Base-by-base conservation (phyloP, 306 rosid genomes). In the Citrullus mucosospermus region DNA sequence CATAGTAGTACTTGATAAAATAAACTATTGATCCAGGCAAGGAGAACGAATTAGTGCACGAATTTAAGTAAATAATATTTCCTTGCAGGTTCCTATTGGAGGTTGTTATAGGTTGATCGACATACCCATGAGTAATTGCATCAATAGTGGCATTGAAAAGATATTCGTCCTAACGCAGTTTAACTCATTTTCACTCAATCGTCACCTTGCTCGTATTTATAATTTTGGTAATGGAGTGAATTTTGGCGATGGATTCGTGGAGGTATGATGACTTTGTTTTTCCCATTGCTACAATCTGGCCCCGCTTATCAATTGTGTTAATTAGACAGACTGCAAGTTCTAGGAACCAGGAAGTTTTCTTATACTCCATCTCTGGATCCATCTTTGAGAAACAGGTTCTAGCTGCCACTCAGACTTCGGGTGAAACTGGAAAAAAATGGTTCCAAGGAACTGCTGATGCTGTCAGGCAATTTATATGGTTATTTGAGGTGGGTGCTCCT, bases 371-470 rank as follows among this genome's bases (percentile, higher is more conserved):
- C 41, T 28, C 16, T 28, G 68, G 28, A 9, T 77, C 32, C 58
- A 25, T 34, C n/a, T 54, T 48, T 50, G 72, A 50, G 30, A 18
- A 76, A 82, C 82, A 92, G 98, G 98, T 93, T 66, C 85, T 93
- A 87, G 98, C 98, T 72, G 98, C 98, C 17, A 93, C 98, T 80
- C 98, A 93, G 84, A 92, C 97, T 12, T 86, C 96, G 1, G 98
- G 98, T 77, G 94, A 89, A 79, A 73, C 94, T 15, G 98, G 98
- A 81, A 93, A 89, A 67, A 92, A 51, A 80, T 93, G 98, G 98
- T 93, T 92, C 82, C 97, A 93, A 80, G 96, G 98, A 60, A 93
- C 98, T 65, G 97, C 98, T 12, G 98, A 93, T 86, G 98, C 97
- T 65, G 98, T 93, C 65, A 90, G 98, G 85, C 96, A 90, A 86